phyloP scores from a whole-genome alignment of 1,139 yeast genomes.

The Kodamaea derodonti region DNA sequence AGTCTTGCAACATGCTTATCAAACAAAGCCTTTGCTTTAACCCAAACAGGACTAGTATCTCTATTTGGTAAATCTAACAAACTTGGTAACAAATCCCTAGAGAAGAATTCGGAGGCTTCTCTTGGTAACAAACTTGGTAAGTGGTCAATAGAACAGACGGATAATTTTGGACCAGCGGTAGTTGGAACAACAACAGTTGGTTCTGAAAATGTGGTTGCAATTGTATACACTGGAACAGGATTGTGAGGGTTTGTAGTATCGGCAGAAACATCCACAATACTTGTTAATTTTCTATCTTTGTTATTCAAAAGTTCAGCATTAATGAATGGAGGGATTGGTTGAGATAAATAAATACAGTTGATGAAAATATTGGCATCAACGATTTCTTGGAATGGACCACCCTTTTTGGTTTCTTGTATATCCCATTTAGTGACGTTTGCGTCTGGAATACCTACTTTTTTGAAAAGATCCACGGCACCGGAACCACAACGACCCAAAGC shows the following conservation, averaged over 20 bases:
- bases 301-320: constrained; percentile 63
- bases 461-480: constrained; percentile 88
- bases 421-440: constrained; percentile 89
- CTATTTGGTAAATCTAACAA: constrained; percentile 80
- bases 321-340: constrained; percentile 91
- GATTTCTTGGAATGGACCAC: constrained; percentile 96
- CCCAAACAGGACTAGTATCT: constrained; percentile 85
- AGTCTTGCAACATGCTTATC: constrained; percentile 78
- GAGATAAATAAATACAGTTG: constrained; percentile 91
- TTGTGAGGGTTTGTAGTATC: constrained; percentile 98
- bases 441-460: constrained; percentile 85
- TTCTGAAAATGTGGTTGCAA: constrained; percentile 84
- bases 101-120: constrained; percentile 91
- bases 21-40: constrained; percentile 76
- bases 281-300: constrained; percentile 69
- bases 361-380: constrained; percentile 83
- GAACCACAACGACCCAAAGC: constrained; percentile 98
- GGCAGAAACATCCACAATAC: constrained; percentile 96
- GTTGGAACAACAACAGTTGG: constrained; percentile 87
- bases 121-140: constrained; percentile 93
- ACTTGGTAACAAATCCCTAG: constrained; percentile 83
- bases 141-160: constrained; percentile 96
- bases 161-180: constrained; percentile 74
- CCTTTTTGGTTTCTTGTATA: constrained; percentile 91
- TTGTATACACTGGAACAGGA: constrained; percentile 88